phyloP scores from a whole-genome alignment of 768 basidiomycete genomes.

The Hygrophoropsis aurantiaca region DNA sequence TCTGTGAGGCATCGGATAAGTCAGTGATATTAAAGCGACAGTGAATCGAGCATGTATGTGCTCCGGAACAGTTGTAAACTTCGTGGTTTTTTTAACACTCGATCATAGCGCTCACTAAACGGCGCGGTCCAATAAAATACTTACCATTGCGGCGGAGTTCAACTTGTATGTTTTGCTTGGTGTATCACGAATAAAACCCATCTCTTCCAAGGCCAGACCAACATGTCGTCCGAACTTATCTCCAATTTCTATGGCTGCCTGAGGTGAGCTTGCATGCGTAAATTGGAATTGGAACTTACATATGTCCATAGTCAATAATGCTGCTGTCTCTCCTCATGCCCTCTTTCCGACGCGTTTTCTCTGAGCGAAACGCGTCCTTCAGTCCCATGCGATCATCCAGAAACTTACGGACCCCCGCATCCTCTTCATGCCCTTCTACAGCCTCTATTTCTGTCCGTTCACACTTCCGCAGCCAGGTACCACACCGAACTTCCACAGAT shows the following conservation, averaged over 20 bases:
- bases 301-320: conserved; percentile 67
- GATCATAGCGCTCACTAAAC: no score
- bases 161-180: no score
- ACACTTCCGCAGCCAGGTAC: conserved; percentile 57
- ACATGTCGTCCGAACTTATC: conserved; percentile 62
- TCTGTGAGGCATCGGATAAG: no score
- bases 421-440: conserved; percentile 60
- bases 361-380: conserved; percentile 26
- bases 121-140: no score
- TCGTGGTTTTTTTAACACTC: no score
- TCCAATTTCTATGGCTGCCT: conserved; percentile 79
- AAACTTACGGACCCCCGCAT: conserved; percentile 35
- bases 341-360: conserved; percentile 52
- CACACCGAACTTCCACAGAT: conserved; percentile 61
- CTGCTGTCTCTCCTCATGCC: conserved; percentile 58
- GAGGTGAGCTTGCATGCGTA: conserved; percentile 43
- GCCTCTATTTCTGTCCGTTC: conserved; percentile 62
- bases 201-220: no score
- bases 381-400: conserved; percentile 23
- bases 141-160: no score
- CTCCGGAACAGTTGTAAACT: no score
- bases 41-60: no score
- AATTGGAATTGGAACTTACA: conserved; percentile 6
- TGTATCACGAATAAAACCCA: no score
- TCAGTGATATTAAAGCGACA: no score